Evolutionary conservation across 768 basidiomycete species (phyloP), one percentile per base, ranked within the genome.

Genomic region (Amanita pallidorosea): DNA sequence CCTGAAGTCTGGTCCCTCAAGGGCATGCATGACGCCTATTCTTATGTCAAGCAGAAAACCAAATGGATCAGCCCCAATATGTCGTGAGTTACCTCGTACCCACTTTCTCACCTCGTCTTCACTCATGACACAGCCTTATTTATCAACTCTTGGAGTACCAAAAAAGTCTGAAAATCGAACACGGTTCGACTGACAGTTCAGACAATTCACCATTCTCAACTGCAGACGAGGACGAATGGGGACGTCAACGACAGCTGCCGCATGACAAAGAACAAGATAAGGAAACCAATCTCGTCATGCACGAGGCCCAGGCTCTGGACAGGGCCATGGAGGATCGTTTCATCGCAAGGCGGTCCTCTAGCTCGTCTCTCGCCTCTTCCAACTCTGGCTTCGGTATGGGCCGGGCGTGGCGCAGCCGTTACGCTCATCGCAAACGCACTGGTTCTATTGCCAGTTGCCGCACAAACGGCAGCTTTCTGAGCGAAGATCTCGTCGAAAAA

Each of bases 101-200:
- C 44, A 55, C 44, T 42, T 47, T 42, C 49, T 51, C 45, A 15
- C 31, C 5, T 36, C 54, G 52, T 55, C 57, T 53, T 56, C 46
- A 49, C 53, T 52, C 57, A 44, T 57, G 15, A 53, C 56, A 57
- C 58, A 91, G 90, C 52, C 81, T 94, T 63, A 92, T 94, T 68
- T 93, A 93, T 74, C 91, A 94, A 68, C 73, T 95, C 41, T 72
- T 91, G 59, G 92, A 94, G 63, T 95, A 93, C 65, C 90, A 93
- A 65, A 85, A 88, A 55, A 75, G 73, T 46, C 68, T 88, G 51
- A 77, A 75, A 57, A 67, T 73, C 37, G 74, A 72, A 49, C 65
- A 67, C 51, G 58, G 63, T 18, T 80, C 79, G 4, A 75, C 75
- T 45, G 72, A 67, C 15, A 60, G 66, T 41, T 85, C 80, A 40